These are phyloP conservation scores for Borovskyia barvae DNA, from an alignment of 208 protist genomes.

Conservation along the genomic window DNA sequence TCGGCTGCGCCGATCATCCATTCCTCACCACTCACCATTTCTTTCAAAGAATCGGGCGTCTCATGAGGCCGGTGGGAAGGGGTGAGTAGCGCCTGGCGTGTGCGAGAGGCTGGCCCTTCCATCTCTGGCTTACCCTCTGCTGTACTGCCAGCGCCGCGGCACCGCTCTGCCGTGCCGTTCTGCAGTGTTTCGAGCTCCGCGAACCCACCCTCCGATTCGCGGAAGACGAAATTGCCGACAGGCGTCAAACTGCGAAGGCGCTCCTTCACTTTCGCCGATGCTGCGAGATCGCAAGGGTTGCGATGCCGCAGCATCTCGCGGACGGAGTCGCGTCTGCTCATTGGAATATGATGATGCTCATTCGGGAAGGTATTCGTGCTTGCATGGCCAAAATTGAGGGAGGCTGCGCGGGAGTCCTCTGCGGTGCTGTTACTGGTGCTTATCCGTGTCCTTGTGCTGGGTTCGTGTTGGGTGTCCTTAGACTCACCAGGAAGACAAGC, in stretches of 20 bases:
- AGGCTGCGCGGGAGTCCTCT: neutral
- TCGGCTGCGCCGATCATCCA: too few relatives aligned
- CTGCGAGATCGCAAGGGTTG: conserved; percentile 13
- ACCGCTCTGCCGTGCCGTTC: neutral
- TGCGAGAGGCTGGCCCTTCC: too few relatives aligned
- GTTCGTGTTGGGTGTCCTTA: neutral
- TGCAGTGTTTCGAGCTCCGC: neutral
- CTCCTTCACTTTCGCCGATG: conserved; percentile 17
- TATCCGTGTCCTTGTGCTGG: neutral
- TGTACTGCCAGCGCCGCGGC: too few relatives aligned
- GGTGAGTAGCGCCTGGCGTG: too few relatives aligned
- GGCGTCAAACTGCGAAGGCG: conserved; percentile 36
- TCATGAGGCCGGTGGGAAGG: too few relatives aligned
- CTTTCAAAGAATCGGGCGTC: too few relatives aligned
- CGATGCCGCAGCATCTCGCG: conserved; percentile 12
- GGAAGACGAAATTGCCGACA: conserved; percentile 42
- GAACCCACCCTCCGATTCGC: conserved; percentile 3
- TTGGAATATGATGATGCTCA: too few relatives aligned
- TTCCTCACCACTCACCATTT: too few relatives aligned
- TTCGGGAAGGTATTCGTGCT: too few relatives aligned
- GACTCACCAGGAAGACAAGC: too few relatives aligned
- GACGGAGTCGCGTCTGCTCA: conserved; percentile 6
- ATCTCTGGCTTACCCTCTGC: too few relatives aligned
- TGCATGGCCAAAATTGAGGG: too few relatives aligned
- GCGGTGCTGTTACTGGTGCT: neutral